phyloP scores from a whole-genome alignment of 352 stramenopile genomes.

The Pythium guiyangense region DNA sequence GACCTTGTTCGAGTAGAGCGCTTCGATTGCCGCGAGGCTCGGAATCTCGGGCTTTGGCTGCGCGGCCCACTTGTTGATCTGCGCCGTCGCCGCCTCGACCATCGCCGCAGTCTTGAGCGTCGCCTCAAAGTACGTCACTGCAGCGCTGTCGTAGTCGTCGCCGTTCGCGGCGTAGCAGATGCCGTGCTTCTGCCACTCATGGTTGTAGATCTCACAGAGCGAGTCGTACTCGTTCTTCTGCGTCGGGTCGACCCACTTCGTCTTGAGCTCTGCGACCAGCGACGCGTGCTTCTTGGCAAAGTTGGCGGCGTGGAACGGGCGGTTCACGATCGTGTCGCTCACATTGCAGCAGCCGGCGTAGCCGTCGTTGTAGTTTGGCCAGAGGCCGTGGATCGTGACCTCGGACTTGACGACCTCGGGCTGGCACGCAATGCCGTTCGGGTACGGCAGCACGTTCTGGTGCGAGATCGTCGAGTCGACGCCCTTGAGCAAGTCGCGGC shows the following conservation, averaged over 20 bases:
- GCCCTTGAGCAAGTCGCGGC: slow-evolving; percentile 65
- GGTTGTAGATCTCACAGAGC: slow-evolving; percentile 81
- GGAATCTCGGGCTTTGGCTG: slow-evolving; percentile 10
- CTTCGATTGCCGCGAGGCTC: slow-evolving; percentile 30
- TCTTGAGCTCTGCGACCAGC: slow-evolving; percentile 46
- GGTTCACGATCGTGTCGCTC: slow-evolving; percentile 39
- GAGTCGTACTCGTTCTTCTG: slow-evolving; percentile 20
- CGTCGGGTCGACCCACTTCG: slow-evolving; percentile 50
- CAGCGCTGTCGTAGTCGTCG: slow-evolving; percentile 11
- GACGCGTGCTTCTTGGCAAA: slow-evolving; percentile 45
- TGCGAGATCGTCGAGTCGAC: slow-evolving; percentile 76
- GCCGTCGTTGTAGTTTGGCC: slow-evolving; percentile 74
- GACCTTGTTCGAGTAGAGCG: slow-evolving; percentile 53
- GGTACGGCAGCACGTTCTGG: slow-evolving; percentile 67
- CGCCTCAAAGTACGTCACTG: slow-evolving; percentile 15
- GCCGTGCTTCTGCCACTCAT: slow-evolving; percentile 86
- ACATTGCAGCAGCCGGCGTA: slow-evolving; percentile 72
- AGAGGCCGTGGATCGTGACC: slow-evolving; percentile 73
- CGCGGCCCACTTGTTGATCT: slow-evolving; percentile 37
- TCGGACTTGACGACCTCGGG: slow-evolving; percentile 40
- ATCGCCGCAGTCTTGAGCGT: slow-evolving; percentile 12
- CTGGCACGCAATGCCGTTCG: slow-evolving; percentile 45
- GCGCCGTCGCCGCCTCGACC: slow-evolving; percentile 8
- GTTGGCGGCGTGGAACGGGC: slow-evolving; percentile 40
- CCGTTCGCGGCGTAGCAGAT: slow-evolving; percentile 62